Base-by-base conservation (phyloP, 768 basidiomycete species). In the Collybia sp. region DNA sequence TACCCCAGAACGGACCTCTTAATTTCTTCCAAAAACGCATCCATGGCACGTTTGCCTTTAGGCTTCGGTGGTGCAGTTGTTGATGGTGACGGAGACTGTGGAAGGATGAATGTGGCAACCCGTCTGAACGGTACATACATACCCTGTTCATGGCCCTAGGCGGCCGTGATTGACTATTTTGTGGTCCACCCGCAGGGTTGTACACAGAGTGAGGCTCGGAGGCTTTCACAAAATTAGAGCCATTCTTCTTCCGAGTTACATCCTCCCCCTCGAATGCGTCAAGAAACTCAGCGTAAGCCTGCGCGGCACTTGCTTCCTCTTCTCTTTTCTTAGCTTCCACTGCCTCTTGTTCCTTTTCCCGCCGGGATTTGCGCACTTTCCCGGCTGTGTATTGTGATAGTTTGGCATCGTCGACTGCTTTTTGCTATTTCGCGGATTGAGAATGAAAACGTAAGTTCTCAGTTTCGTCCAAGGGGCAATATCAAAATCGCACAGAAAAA, bases 21-120 rank as follows among this genome's bases (percentile, higher is more conserved):
- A 48, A 99, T 91, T 69, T 99, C 93, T 57, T 96, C 93, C 42
- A 99, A 71, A 61, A 98, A 99, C 1, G 85, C 67, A 64, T 97
- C 94, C 92, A 98, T 98, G 1, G 89, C 92, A 42, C 95, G 81
- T 62, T 92, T 96, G 2, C 96, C 96, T 62, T 92, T 96, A 0
- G 89, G 84, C 60, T 83, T 92, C 1, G 83, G 77, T 5, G 62
- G 69, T 47, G 57, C 59, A 17, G 62, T 48, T 12, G 71, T 55
- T 0, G 78, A 70, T 3, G 84, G 80, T 17, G 88, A 83, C n/a
- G 79, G 76, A 0, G 75, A 72, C 77, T 85, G 12, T 6, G 2
- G 5, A 32, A 25, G 20, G 5, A 32, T 46, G 12, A 43, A 46
- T 38, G 16, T 43, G 13, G 30, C n/a, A 37, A 42, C 33, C 12